Evolutionary conservation across 805 yeast genomes (phyloP).

Genomic region (Zygosaccharomyces gambellarensis): DNA sequence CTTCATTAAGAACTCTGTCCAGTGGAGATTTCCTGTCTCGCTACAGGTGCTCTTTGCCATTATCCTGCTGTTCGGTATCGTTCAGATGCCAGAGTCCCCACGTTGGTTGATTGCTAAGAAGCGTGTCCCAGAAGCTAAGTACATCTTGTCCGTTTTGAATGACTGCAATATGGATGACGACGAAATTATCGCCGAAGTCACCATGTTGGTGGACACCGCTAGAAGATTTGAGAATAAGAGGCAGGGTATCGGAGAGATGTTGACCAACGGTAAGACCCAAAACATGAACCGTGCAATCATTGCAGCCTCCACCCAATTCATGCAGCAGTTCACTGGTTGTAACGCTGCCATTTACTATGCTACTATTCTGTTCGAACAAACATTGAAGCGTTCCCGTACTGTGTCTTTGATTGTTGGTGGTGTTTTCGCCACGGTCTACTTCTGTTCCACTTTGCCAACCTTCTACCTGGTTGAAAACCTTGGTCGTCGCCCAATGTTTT

Average conservation of each 20-base stretch:
- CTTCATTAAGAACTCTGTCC: conserved; percentile 40
- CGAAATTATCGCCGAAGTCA: conserved; percentile 56
- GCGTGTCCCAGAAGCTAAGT: conserved; percentile 56
- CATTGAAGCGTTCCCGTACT: conserved; percentile 47
- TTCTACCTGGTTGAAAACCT: conserved; percentile 54
- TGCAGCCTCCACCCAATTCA: conserved; percentile 53
- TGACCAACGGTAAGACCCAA: conserved; percentile 64
- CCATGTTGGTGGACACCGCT: conserved; percentile 57
- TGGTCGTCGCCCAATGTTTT: conserved; percentile 62
- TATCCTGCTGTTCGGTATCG: conserved; percentile 35
- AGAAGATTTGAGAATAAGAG: conserved; percentile 47
- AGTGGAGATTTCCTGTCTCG: conserved; percentile 73
- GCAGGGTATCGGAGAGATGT: conserved; percentile 14
- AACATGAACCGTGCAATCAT: conserved; percentile 45
- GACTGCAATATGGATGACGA: conserved; percentile 49
- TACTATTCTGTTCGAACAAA: conserved; percentile 51
- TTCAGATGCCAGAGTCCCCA: conserved; percentile 71
- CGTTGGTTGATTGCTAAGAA: conserved; percentile 55
- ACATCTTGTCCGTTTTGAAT: conserved; percentile 55
- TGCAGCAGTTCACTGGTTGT: conserved; percentile 65
- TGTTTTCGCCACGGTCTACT: conserved; percentile 57
- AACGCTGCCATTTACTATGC: conserved; percentile 66
- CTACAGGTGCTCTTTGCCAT: conserved; percentile 46
- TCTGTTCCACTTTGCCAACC: conserved; percentile 51
- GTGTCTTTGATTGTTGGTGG: conserved; percentile 60